These are phyloP conservation scores for Apiospora koreana DNA, from an alignment of 2,329 filamentous ascomycete species.

Conservation along the genomic window DNA sequence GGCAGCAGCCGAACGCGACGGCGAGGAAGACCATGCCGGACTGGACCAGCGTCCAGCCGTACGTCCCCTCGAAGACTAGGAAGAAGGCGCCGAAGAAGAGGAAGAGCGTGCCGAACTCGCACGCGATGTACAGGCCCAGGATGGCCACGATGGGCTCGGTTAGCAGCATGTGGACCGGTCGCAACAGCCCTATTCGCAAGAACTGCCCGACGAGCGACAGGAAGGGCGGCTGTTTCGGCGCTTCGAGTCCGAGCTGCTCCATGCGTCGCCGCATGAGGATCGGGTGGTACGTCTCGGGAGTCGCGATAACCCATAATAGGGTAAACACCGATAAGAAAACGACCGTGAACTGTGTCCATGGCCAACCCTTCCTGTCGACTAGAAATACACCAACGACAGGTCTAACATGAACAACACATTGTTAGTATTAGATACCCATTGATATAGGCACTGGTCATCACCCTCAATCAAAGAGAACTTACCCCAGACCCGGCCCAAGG, in stretches of 20 bases:
- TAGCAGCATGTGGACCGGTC: conserved; percentile 59
- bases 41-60: conserved; percentile 45
- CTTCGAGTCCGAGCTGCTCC: conserved; percentile 34
- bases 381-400: conserved; percentile 53
- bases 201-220: conserved; percentile 33
- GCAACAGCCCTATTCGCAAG: conserved; percentile 43
- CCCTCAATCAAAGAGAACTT: conserved; percentile 21
- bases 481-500: conserved; percentile 54
- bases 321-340: conserved; percentile 46
- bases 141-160: conserved; percentile 65
- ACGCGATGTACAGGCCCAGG: conserved; percentile 49
- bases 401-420: conserved; percentile 23
- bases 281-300: conserved; percentile 60
- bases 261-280: conserved; percentile 42
- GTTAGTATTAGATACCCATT: conserved; percentile 15
- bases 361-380: conserved; percentile 46
- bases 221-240: conserved; percentile 27
- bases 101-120: conserved; percentile 54
- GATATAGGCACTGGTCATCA: background rate
- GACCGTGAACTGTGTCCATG: conserved; percentile 55
- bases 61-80: conserved; percentile 46
- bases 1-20: conserved; percentile 45
- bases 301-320: conserved; percentile 38
- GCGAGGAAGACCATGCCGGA: conserved; percentile 47
- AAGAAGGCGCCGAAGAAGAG: conserved; percentile 54